Evolutionary conservation across 345 rosid species (phyloP).

Genomic region (Xanthoceras sorbifolium): DNA sequence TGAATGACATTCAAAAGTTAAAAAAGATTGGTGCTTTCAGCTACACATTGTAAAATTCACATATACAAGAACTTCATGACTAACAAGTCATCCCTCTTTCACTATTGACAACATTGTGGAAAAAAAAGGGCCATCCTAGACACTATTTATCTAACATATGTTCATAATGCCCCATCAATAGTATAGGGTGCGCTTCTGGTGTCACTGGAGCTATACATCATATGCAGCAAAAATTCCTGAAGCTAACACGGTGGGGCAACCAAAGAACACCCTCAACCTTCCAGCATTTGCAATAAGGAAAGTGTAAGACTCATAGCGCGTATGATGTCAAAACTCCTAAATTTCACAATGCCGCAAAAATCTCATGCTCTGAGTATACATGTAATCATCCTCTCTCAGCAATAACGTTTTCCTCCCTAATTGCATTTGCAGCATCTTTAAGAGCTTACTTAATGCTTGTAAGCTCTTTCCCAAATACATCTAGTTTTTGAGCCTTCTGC

Average conservation of each 20-base stretch:
- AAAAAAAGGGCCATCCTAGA: not conserved
- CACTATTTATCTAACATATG: no score
- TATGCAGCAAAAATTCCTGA: slow-evolving; percentile 25
- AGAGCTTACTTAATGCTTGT: slow-evolving; percentile 23
- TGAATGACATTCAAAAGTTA: no score
- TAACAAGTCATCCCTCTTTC: not conserved
- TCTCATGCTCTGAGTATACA: slow-evolving; percentile 19
- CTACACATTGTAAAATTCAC: not conserved
- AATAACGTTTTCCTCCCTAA: slow-evolving; percentile 24
- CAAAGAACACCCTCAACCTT: slow-evolving; percentile 20
- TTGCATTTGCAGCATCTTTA: slow-evolving; percentile 30
- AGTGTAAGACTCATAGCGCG: no score
- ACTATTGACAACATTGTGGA: not conserved
- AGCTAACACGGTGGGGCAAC: slow-evolving; percentile 28
- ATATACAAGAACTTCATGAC: not conserved
- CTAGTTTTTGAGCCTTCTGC: slow-evolving; percentile 1
- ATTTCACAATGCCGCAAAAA: slow-evolving; percentile 28
- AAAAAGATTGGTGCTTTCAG: not conserved
- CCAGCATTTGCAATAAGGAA: slow-evolving; percentile 24
- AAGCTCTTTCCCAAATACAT: slow-evolving; percentile 22
- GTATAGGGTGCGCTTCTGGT: not conserved
- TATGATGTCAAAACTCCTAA: slow-evolving; percentile 3
- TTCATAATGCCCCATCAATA: not conserved
- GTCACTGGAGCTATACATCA: slow-evolving; percentile 11
- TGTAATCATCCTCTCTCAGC: slow-evolving; percentile 25